These are phyloP conservation scores for Capronia coronata DNA, from an alignment of 2,329 filamentous ascomycete genomes.

Conservation along the genomic window DNA sequence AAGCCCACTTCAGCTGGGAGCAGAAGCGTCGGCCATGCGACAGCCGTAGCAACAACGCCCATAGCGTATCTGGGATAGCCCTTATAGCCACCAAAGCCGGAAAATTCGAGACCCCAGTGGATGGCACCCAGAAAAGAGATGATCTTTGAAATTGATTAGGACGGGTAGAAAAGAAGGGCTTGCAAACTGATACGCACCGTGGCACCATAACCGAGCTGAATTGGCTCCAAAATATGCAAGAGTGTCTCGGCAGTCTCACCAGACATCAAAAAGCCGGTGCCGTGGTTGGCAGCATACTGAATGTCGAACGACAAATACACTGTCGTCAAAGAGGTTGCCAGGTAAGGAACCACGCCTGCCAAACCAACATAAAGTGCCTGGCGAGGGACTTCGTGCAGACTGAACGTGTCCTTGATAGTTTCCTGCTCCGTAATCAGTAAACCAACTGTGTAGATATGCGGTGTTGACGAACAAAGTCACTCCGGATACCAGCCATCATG, in stretches of 20 bases:
- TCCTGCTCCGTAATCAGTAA: constrained; percentile 39
- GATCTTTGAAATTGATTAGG: too few relatives aligned
- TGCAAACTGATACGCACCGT: constrained; percentile 55
- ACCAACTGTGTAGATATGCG: background rate
- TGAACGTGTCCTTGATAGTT: constrained; percentile 64
- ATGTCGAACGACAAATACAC: constrained; percentile 78
- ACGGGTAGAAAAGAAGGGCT: background rate
- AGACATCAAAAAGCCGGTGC: constrained; percentile 58
- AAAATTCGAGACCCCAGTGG: constrained; percentile 88
- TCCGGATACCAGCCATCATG: constrained; percentile 48
- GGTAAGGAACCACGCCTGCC: constrained; percentile 76
- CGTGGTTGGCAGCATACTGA: constrained; percentile 58
- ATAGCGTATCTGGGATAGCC: constrained; percentile 77
- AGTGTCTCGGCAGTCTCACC: constrained; percentile 65
- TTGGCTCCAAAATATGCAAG: constrained; percentile 69
- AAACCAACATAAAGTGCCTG: constrained; percentile 63
- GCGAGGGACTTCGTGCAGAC: constrained; percentile 57
- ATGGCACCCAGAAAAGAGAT: constrained; percentile 90
- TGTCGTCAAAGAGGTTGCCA: constrained; percentile 75
- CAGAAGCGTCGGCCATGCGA: constrained; percentile 85
- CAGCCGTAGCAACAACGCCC: constrained; percentile 68
- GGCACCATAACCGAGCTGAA: constrained; percentile 87
- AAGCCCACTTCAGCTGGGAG: constrained; percentile 79
- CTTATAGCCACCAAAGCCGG: constrained; percentile 58
- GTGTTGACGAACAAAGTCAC: constrained; percentile 51